phyloP scores from a whole-genome alignment of 2,329 filamentous ascomycete genomes.

The Anthostomella pinea region DNA sequence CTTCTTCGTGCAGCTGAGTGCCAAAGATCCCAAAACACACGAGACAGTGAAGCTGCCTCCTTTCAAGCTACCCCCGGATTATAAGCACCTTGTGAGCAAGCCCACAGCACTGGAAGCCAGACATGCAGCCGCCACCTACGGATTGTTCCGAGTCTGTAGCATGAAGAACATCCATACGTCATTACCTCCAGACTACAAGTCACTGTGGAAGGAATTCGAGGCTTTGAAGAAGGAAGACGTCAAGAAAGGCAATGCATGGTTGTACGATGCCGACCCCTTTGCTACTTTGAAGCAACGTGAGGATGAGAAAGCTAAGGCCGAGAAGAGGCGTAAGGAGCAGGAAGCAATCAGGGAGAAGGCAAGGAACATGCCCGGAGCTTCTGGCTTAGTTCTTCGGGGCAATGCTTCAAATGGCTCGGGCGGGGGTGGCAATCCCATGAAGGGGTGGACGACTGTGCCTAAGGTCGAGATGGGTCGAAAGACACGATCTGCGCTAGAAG shows the following conservation, averaged over 20 bases:
- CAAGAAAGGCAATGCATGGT: constrained; percentile 76
- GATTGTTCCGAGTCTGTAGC: constrained; percentile 85
- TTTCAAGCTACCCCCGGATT: constrained; percentile 73
- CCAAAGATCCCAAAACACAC: constrained; percentile 76
- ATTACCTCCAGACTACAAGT: constrained; percentile 84
- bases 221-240: constrained; percentile 78
- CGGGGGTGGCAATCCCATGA: constrained; percentile 49
- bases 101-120: constrained; percentile 84
- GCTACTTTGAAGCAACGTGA: constrained; percentile 74
- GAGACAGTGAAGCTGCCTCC: constrained; percentile 73
- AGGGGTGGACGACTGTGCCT: constrained; percentile 79
- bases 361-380: constrained; percentile 57
- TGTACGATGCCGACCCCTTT: constrained; percentile 96
- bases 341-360: constrained; percentile 68
- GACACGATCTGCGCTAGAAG: constrained; percentile 76
- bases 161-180: constrained; percentile 96
- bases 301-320: constrained; percentile 69
- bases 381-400: constrained; percentile 53
- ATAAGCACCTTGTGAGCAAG: constrained; percentile 73
- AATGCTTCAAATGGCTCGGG: constrained; percentile 35
- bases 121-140: constrained; percentile 91
- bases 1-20: constrained; percentile 76
- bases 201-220: constrained; percentile 89
- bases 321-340: constrained; percentile 75
- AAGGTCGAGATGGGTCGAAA: constrained; percentile 91